Percentiles rank a stretch among this genome's conserved stretches.
Evolutionary conservation across 2,329 filamentous ascomycete genomes (phyloP).

Genomic region (Ophiocordyceps polyrhachis-furcata): DNA sequence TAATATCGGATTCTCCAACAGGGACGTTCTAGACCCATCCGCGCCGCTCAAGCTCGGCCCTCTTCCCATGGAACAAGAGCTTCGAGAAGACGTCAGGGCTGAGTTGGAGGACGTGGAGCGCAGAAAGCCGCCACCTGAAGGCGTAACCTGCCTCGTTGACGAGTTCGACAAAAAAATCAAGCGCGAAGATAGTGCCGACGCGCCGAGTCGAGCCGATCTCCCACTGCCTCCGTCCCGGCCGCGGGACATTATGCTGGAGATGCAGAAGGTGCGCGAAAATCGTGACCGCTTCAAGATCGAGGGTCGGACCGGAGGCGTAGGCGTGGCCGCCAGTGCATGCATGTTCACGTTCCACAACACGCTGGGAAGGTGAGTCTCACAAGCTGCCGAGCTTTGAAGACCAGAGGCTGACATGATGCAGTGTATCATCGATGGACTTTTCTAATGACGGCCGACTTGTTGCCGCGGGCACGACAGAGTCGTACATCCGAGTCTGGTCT

Average conservation of each 20-base stretch:
- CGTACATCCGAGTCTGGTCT: constrained; percentile 89
- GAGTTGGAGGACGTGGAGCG: constrained; percentile 74
- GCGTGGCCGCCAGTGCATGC: constrained; percentile 69
- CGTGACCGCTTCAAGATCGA: constrained; percentile 84
- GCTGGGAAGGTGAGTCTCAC: constrained; percentile 51
- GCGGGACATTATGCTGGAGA: constrained; percentile 81
- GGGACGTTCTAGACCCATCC: constrained; percentile 37
- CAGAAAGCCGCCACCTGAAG: constrained; percentile 51
- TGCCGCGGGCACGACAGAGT: constrained; percentile 78
- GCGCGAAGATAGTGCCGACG: constrained; percentile 74
- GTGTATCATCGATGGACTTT: constrained; percentile 78
- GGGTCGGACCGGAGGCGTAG: constrained; percentile 62
- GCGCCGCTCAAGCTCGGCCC: constrained; percentile 56
- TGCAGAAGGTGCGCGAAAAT: constrained; percentile 84
- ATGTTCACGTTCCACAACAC: constrained; percentile 99
- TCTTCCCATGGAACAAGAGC: constrained; percentile 63
- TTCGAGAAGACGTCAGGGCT: constrained; percentile 70
- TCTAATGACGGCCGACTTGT: constrained; percentile 78
- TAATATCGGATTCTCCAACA: constrained; percentile 42
- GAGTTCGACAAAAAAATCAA: constrained; percentile 82
- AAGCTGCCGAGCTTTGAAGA: neutral
- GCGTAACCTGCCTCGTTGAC: constrained; percentile 58
- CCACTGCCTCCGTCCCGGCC: constrained; percentile 78
- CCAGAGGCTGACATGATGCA: neutral
- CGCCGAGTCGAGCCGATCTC: constrained; percentile 56